Evolutionary conservation across 2,329 filamentous ascomycete species (phyloP), one percentile per base, ranked within the genome.

Genomic region (Tolypocladium ovalisporum): DNA sequence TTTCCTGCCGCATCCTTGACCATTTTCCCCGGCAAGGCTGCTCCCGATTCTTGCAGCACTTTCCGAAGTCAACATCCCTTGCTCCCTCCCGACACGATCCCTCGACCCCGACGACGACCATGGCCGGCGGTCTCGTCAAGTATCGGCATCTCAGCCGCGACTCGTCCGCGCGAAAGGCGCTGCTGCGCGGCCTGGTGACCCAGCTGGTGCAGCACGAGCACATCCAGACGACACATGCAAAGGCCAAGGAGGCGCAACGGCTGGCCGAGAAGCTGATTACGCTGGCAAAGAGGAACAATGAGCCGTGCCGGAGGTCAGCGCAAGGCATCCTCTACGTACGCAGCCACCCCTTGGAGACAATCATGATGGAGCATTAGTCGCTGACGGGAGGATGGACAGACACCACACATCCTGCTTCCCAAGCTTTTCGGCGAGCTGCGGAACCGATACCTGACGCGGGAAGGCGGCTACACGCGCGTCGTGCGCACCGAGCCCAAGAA

Each of bases 191-290:
- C 75, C 81, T 99, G 60, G 92, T 97, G 71, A 96, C 93, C 64
- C 94, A 93, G 56, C 88, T 99, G 64, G 88, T 99, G 76, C 82
- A 89, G 73, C 85, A 96, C 74, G 94, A 99, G 78, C 86, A 90
- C 62, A 96, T 99, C 76, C 86, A 87, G 62, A 99, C 94, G 54
- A 96, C 94, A 75, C 97, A 89, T 81, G 86, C 88, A 71, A 97
- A 97, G 76, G 94, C 94, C 53, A 99, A 97, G 76, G 94, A 99
- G 77, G 89, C 94, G 24, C 94, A 99, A 76, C 83, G 89, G 49
- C 73, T 97, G 65, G 94, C 92, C 9, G 94, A 99, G 71, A 95
- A 96, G 78, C 79, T 97, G 64, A 92, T 99, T 67, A 97, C 92
- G 5, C 73, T 96, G 65, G 93, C 89, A 24, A 99, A 97, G 82